These are phyloP conservation scores for Phialophora macrospora DNA, from an alignment of 2,329 filamentous ascomycete genomes.

Conservation along the genomic window DNA sequence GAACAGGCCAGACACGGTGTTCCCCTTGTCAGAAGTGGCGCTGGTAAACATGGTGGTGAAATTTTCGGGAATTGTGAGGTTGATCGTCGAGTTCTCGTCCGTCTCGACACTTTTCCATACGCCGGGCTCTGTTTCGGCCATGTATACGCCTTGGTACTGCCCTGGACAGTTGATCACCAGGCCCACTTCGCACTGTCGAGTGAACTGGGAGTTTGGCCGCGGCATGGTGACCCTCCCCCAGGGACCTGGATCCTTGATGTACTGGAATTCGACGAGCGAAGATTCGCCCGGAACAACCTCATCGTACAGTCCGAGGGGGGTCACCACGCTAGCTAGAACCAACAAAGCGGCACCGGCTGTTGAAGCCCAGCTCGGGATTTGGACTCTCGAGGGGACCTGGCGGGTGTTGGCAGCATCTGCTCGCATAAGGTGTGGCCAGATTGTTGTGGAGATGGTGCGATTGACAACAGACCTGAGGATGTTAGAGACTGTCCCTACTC, in stretches of 20 bases:
- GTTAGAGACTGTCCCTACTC: conserved; percentile 14
- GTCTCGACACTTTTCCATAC: conserved; percentile 16
- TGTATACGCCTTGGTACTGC: conserved; percentile 30
- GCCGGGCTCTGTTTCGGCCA: conserved; percentile 22
- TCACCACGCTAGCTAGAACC: conserved; percentile 17
- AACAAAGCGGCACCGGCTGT: conserved; percentile 20
- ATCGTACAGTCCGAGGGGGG: conserved; percentile 23
- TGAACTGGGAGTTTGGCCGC: conserved; percentile 18
- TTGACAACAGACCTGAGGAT: conserved; percentile 23
- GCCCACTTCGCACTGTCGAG: conserved; percentile 22
- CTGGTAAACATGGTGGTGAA: conserved; percentile 25
- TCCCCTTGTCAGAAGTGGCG: conserved; percentile 28
- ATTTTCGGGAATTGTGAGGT: conserved; percentile 21
- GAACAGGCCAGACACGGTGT: conserved; percentile 49
- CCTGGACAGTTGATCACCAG: conserved; percentile 23
- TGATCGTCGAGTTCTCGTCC: conserved; percentile 21
- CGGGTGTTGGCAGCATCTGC: conserved; percentile 23
- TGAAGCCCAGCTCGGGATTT: conserved; percentile 15
- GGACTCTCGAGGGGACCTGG: conserved; percentile 3
- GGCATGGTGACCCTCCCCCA: conserved; percentile 23
- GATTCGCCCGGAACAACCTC: conserved; percentile 16
- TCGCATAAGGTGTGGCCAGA: conserved; percentile 24
- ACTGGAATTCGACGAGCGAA: conserved; percentile 20
- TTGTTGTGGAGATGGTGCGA: conserved; percentile 22
- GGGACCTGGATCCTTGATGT: conserved; percentile 20